Percentiles rank a stretch among this genome's conserved stretches.
Conservation (phyloP, 1,284 basidiomycete genomes). For the Pseudozyma thailandica region DNA sequence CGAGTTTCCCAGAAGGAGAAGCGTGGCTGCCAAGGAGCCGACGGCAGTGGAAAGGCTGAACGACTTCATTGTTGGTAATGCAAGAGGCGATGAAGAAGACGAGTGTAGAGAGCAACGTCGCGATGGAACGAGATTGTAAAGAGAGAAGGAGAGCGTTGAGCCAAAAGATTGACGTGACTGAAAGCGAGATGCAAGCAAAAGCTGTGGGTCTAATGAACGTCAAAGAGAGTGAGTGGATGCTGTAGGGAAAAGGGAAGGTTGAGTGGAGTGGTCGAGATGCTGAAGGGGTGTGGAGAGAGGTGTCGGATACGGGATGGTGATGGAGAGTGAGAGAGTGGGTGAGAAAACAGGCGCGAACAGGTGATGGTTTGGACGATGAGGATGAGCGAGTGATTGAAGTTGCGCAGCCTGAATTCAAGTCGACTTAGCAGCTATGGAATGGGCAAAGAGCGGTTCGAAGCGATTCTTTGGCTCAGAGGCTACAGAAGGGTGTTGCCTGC, state of each 20-base stretch:
- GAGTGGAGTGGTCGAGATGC: not conserved
- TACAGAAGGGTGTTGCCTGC: no score
- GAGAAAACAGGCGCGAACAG: no score
- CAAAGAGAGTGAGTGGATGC: not conserved
- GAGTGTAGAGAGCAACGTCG: not conserved
- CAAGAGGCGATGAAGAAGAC: not conserved
- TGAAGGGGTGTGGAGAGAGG: not conserved
- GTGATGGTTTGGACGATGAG: slow-evolving; percentile 16
- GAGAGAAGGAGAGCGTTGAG: slow-evolving; percentile 1
- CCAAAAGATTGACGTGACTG: not conserved
- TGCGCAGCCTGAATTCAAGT: not conserved
- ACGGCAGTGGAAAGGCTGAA: slow-evolving; percentile 24
- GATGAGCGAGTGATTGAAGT: slow-evolving; percentile 1
- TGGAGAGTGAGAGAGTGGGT: not conserved
- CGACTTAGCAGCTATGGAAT: no score
- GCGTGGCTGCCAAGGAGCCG: slow-evolving; percentile 30
- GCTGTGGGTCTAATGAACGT: not conserved
- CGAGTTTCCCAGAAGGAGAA: slow-evolving; percentile 19
- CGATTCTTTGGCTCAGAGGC: no score
- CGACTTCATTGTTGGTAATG: slow-evolving; percentile 26
- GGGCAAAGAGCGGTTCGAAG: no score
- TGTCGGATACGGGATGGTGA: not conserved
- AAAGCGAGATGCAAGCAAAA: not conserved
- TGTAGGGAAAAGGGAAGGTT: not conserved
- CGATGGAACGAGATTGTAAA: not conserved